These are phyloP conservation scores for Pisolithus albus DNA, from an alignment of 768 basidiomycete genomes.

Conservation along the genomic window DNA sequence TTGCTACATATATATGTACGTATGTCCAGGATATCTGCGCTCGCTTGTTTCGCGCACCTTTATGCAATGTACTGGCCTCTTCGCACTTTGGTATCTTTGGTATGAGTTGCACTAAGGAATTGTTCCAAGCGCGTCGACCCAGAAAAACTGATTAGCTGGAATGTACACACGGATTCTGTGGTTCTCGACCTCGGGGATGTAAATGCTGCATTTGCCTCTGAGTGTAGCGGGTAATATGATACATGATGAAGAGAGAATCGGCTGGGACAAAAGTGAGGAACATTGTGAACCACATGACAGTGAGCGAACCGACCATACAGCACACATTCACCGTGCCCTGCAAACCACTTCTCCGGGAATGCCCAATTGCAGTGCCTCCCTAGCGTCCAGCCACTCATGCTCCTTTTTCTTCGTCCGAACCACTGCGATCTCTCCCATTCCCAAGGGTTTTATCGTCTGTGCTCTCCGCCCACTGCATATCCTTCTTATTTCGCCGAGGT, in stretches of 20 bases:
- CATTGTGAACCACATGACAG: neutral
- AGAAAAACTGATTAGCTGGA: no score
- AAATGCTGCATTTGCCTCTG: neutral
- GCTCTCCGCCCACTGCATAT: constrained; percentile 80
- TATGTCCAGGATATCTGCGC: neutral
- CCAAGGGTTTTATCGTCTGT: constrained; percentile 73
- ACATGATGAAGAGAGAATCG: neutral
- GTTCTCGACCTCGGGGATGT: no score
- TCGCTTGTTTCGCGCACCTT: neutral
- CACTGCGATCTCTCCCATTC: constrained; percentile 89
- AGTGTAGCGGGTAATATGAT: neutral
- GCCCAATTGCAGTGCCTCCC: constrained; percentile 79
- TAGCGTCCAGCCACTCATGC: constrained; percentile 84
- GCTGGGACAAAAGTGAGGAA: neutral
- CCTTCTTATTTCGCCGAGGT: constrained; percentile 59
- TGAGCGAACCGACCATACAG: neutral
- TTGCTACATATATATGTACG: neutral
- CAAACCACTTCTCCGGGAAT: constrained; percentile 84
- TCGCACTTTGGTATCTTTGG: neutral
- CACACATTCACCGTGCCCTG: constrained; percentile 48
- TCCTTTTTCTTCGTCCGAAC: constrained; percentile 66
- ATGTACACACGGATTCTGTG: no score
- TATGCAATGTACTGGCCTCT: neutral
- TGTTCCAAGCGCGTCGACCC: neutral
- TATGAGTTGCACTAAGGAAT: neutral